Conservation (phyloP, 371 early-diverging fungal species). For the Blakeslea trispora region DNA sequence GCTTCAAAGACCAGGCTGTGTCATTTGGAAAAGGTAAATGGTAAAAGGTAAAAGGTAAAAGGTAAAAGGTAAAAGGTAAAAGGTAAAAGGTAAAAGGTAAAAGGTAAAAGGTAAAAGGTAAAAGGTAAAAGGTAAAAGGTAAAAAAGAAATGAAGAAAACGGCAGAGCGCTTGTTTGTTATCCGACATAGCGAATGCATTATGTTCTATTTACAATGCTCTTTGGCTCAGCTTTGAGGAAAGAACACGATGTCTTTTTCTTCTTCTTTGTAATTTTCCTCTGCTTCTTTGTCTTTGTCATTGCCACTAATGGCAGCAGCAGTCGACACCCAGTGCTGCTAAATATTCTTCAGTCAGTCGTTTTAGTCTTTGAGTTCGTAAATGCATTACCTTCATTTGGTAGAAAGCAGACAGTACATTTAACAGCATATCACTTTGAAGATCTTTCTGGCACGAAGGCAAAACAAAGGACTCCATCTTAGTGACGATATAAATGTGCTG, state of each 20-base stretch:
- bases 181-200: too few species aligned
- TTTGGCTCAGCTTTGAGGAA: not conserved
- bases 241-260: not conserved
- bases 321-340: not conserved
- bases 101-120: too few species aligned
- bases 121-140: too few species aligned
- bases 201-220: too few species aligned
- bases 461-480: not conserved
- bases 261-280: not conserved
- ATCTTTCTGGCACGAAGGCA: not conserved
- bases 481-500: not conserved
- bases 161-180: too few species aligned
- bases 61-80: too few species aligned
- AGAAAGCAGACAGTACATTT: not conserved
- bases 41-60: too few species aligned
- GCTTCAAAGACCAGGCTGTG: too few species aligned
- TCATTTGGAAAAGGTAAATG: too few species aligned
- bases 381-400: not conserved
- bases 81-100: too few species aligned
- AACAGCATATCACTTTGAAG: not conserved
- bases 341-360: not conserved
- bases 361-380: not conserved
- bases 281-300: too few species aligned
- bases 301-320: not conserved
- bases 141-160: too few species aligned